Evolutionary conservation across 1,139 yeast species (phyloP).

Genomic region (Magnusiomyces fungicola): DNA sequence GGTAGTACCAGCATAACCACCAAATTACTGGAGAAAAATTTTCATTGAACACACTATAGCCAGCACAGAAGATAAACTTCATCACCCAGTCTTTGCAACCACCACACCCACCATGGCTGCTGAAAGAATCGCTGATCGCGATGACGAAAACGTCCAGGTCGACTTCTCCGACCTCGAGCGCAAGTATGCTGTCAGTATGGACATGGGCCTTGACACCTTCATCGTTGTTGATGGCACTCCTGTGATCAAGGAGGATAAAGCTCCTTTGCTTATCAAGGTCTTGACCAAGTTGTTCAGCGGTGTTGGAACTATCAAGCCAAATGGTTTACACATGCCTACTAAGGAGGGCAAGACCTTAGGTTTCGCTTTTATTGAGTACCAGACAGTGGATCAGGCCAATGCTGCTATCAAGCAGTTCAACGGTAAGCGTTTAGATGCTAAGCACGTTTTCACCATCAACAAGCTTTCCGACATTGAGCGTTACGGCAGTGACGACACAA

Average conservation of each 20-base stretch:
- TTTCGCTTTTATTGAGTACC: conserved; percentile 78
- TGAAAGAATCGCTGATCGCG: neutral
- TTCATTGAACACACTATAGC: neutral
- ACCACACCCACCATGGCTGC: conserved; percentile 1
- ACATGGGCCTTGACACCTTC: conserved; percentile 64
- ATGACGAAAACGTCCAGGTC: conserved; percentile 31
- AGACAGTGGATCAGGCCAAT: conserved; percentile 57
- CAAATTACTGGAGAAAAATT: no score
- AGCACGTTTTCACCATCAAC: conserved; percentile 84
- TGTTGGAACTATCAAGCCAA: conserved; percentile 64
- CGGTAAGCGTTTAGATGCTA: conserved; percentile 87
- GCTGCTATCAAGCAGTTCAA: conserved; percentile 75
- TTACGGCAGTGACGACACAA: conserved; percentile 62
- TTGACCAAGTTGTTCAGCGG: conserved; percentile 69
- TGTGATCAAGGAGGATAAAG: conserved; percentile 77
- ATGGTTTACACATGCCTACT: conserved; percentile 71
- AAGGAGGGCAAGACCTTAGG: conserved; percentile 74
- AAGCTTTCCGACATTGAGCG: conserved; percentile 78
- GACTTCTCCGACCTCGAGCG: conserved; percentile 87
- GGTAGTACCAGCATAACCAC: no score
- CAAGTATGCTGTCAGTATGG: conserved; percentile 55
- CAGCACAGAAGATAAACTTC: neutral
- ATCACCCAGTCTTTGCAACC: neutral
- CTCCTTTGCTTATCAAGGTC: conserved; percentile 76
- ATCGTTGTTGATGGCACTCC: conserved; percentile 95